Conservation (phyloP, 805 yeast genomes). For the Kazachstania taianensis region DNA sequence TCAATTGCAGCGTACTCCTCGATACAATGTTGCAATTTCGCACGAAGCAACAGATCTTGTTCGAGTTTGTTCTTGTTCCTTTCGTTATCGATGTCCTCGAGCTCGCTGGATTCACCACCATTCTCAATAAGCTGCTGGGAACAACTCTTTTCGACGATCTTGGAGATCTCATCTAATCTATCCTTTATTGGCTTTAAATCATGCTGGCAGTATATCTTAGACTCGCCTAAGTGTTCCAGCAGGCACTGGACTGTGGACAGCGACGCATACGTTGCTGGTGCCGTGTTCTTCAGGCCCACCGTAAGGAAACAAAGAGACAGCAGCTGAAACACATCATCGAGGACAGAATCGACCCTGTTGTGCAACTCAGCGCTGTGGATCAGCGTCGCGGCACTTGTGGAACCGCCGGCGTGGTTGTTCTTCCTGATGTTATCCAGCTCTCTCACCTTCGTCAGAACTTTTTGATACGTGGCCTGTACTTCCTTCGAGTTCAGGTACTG, state of each 20-base stretch:
- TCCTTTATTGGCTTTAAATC: slow-evolving; percentile 71
- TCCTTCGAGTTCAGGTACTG: slow-evolving; percentile 60
- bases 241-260: slow-evolving; percentile 77
- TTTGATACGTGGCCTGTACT: slow-evolving; percentile 48
- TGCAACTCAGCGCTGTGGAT: slow-evolving; percentile 23
- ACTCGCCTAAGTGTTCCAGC: slow-evolving; percentile 71
- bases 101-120: slow-evolving; percentile 9
- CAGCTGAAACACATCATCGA: slow-evolving; percentile 86
- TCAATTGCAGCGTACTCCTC: slow-evolving; percentile 48
- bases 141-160: slow-evolving; percentile 42
- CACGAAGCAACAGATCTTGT: slow-evolving; percentile 50
- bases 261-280: slow-evolving; percentile 91
- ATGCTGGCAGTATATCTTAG: slow-evolving; percentile 71
- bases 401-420: slow-evolving; percentile 23
- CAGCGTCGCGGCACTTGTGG: slow-evolving; percentile 18
- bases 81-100: slow-evolving; percentile 18
- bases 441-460: slow-evolving; percentile 45
- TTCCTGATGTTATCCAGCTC: slow-evolving; percentile 44
- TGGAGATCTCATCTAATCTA: slow-evolving; percentile 59
- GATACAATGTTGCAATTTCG: slow-evolving; percentile 55
- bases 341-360: slow-evolving; percentile 54
- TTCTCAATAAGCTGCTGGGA: slow-evolving; percentile 3
- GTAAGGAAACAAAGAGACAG: slow-evolving; percentile 81
- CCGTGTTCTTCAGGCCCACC: slow-evolving; percentile 80
- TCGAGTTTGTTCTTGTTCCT: slow-evolving; percentile 39